A percentile compares a stretch with the other conserved stretches of the same genome.
Evolutionary conservation across 345 rosid genomes (phyloP).

Genomic region (Boechera divaricarpa): DNA sequence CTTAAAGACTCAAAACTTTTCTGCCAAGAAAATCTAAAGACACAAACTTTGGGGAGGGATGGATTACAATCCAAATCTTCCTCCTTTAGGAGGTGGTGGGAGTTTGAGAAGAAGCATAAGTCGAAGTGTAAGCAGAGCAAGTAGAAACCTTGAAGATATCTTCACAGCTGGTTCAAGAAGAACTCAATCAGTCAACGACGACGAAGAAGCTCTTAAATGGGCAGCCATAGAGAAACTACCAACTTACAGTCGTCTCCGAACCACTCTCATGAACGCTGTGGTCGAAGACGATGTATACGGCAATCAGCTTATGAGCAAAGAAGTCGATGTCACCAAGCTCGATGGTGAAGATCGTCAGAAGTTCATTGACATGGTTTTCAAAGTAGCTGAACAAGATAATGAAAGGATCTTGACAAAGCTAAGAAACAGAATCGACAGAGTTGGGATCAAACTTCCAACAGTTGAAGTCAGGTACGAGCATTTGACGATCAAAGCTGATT

Average conservation of each 20-base stretch:
- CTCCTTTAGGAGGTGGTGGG: constrained; percentile 37
- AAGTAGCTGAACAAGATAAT: constrained; percentile 90
- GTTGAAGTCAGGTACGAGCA: constrained; percentile 80
- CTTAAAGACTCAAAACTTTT: background rate
- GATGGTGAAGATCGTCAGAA: constrained; percentile 65
- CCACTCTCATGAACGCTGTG: constrained; percentile 65
- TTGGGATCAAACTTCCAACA: constrained; percentile 77
- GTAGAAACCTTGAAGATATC: constrained; percentile 70
- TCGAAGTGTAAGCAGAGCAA: constrained; percentile 66
- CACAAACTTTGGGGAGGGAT: background rate
- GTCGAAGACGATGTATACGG: constrained; percentile 57
- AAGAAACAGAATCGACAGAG: constrained; percentile 83
- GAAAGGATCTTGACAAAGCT: constrained; percentile 75
- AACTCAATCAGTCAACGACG: constrained; percentile 59
- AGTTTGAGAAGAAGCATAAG: constrained; percentile 52
- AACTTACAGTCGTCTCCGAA: constrained; percentile 74
- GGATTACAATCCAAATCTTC: constrained; percentile 40
- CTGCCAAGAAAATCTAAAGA: background rate
- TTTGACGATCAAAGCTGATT: constrained; percentile 70
- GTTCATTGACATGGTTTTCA: constrained; percentile 75
- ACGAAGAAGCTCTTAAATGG: constrained; percentile 94
- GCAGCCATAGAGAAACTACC: constrained; percentile 93
- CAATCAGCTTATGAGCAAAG: constrained; percentile 48
- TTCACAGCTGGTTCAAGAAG: constrained; percentile 49
- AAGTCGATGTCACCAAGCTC: constrained; percentile 76